Base-by-base conservation (phyloP, 345 rosid species). In the Iberis pinnata region DNA sequence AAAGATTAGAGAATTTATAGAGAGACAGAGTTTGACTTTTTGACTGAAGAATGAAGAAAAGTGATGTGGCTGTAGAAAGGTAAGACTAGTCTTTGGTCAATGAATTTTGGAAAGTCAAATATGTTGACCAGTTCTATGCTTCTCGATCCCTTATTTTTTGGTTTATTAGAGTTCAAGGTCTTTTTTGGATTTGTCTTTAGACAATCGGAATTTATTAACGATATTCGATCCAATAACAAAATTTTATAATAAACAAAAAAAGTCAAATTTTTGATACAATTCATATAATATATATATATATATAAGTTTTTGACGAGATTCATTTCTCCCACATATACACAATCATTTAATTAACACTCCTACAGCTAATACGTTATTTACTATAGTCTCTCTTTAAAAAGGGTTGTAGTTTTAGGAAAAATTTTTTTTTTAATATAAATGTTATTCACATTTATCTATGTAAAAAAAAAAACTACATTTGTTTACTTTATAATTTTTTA, bases 51-150 rank as follows among this genome's bases (percentile, higher is more conserved):
- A 50, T 12, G 47, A 43, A 16, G 44, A 48, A 59, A 20, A 61
- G 56, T 53, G 65, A 67, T 22, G 61, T 59, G 71, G 70, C 32
- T 13, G 19, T 55, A 37, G 37, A 56, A 37, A 60, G 9, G 56
- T 45, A 16, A 39, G 61, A 67, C 71, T 20, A 26, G 71, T 67
- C 71, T 47, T 53, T 60, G 66, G 71, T 67, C 71, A 67, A 67
- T 31, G 55, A 53, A 31, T 59, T n/a, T 44, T 67, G 71, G 71
- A 60, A 60, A 67, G 71, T 67, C 71, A 26, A 60, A 60, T 35
- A 0, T 67, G 71, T 26, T 67, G 71, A 67, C 66, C 61, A 47
- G 51, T 60, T 59, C 71, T 60, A 5, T n/a, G 24, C 65, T 67
- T 67, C 71, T 67, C 51, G 61, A 53, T 47, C 61, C 32, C 12